Evolutionary conservation across 129 eudicot species (phyloP), one percentile per base, ranked within the genome.

Genomic region (Helianthus tuberosus): DNA sequence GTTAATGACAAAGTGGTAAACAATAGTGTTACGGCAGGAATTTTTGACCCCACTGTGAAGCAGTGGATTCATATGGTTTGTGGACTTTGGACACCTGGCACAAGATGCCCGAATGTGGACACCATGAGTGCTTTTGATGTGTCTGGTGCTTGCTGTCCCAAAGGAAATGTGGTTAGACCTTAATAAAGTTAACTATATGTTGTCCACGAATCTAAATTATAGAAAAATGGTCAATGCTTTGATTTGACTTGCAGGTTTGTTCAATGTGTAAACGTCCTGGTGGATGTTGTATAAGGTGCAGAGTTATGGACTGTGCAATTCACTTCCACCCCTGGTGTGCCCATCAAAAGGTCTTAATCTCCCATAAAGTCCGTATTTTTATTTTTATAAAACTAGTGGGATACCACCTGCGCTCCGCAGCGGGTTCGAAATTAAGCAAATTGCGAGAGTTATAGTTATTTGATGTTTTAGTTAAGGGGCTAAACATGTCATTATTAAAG

Each of bases 21-120:
- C 5, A 87, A 87, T 64, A 84, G 85, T 76, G 72, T 84, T 66
- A 75, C 86, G 54, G 78, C 86, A 3, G 91, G 91, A 15, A 35
- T 78, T 25, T 25, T 78, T 81, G 83, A 81, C 82, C 25, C 81
- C n/a, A 81, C 79, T 27, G 80, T 84, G 36, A 84, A 84, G 83
- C 91, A 87, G 74, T 87, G 91, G 91, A 79, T 87, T 57, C 91
- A 87, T 76, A 79, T 87, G 89, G 91, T 87, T 55, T 87, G 91
- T 84, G 91, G 89, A 20, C 86, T 87, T 29, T 87, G 91, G 91
- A 87, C 91, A 75, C 91, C 91, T 10, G 86, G 82, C 53, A 84
- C 89, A 25, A 65, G 88, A 43, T 87, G 91, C 80, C 91, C 88
- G 38, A 87, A 87, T 78, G 91, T 87, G 53, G 84, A 87, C 70